These are phyloP conservation scores for Ophiostoma piceae DNA, from an alignment of 2,329 filamentous ascomycete genomes.

Conservation along the genomic window DNA sequence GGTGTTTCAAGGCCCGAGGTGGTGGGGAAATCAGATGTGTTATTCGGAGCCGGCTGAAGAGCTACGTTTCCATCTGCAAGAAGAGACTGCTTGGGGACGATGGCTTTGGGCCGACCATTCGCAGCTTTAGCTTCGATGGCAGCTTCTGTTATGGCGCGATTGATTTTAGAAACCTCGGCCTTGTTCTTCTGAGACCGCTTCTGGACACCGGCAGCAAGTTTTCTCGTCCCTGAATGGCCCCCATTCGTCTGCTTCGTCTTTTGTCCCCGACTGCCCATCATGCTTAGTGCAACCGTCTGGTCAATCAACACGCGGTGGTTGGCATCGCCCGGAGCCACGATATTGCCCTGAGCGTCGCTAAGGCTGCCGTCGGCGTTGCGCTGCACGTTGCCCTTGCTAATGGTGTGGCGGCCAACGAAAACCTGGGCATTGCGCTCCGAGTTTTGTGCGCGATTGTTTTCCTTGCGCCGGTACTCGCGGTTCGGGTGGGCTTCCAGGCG, in stretches of 20 bases:
- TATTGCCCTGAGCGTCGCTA: slow-evolving; percentile 26
- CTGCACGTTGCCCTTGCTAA: slow-evolving; percentile 23
- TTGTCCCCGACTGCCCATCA: not conserved
- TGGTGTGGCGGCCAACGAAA: slow-evolving; percentile 26
- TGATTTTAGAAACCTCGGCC: not conserved
- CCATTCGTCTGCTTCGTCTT: not conserved
- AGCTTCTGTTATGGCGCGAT: not conserved
- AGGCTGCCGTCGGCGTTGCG: slow-evolving; percentile 23
- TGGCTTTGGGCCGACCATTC: not conserved
- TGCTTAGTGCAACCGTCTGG: slow-evolving; percentile 24
- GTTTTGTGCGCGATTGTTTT: slow-evolving; percentile 28
- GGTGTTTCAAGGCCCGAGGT: not conserved
- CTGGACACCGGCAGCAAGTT: not conserved
- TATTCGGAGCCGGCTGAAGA: not conserved
- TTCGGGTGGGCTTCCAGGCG: slow-evolving; percentile 27
- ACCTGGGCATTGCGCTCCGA: slow-evolving; percentile 28
- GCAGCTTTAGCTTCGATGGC: not conserved
- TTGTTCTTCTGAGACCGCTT: not conserved
- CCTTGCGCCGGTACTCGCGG: slow-evolving; percentile 28
- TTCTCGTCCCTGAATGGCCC: not conserved
- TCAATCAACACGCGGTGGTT: slow-evolving; percentile 25
- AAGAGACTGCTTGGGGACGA: not conserved
- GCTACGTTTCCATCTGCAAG: too few relatives aligned
- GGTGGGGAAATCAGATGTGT: not conserved
- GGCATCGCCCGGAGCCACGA: slow-evolving; percentile 19